Conservation (phyloP, 306 rosid species). For the Quercus berberidifolia region DNA sequence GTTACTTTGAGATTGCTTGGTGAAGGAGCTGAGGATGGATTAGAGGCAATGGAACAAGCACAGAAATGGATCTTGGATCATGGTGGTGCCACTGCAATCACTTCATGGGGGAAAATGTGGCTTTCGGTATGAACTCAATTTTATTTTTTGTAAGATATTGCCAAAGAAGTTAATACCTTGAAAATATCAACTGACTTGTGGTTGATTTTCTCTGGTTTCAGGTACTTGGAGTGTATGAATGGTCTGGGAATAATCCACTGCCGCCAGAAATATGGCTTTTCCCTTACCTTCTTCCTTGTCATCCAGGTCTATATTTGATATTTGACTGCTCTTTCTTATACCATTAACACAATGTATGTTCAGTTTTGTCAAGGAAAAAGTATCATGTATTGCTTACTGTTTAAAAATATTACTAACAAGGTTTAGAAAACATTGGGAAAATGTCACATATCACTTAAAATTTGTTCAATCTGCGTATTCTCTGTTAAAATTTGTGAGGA, state of each 20-base stretch:
- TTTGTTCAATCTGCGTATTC: not conserved
- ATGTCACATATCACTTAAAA: not conserved
- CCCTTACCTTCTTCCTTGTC: conserved; percentile 68
- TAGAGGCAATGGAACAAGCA: conserved; percentile 56
- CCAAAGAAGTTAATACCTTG: not conserved
- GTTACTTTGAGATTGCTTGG: conserved; percentile 73
- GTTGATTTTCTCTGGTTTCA: conserved; percentile 18
- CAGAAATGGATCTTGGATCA: conserved; percentile 74
- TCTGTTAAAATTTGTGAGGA: not conserved
- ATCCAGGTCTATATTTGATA: conserved; percentile 66
- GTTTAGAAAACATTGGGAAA: not conserved
- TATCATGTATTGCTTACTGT: not conserved
- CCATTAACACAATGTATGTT: not conserved
- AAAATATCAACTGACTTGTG: not conserved
- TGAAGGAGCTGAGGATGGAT: conserved; percentile 67
- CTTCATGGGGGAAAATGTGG: conserved; percentile 98
- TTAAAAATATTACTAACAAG: not conserved
- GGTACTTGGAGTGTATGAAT: conserved; percentile 85
- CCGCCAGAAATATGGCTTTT: conserved; percentile 96
- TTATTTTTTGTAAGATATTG: conserved; percentile 12
- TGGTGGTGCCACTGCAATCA: conserved; percentile 74
- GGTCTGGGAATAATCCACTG: conserved; percentile 95
- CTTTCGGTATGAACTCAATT: conserved; percentile 59
- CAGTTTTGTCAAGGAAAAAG: not conserved
- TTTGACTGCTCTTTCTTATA: not conserved